Conservation (phyloP, 306 rosid species). For the Fagus crenata region DNA sequence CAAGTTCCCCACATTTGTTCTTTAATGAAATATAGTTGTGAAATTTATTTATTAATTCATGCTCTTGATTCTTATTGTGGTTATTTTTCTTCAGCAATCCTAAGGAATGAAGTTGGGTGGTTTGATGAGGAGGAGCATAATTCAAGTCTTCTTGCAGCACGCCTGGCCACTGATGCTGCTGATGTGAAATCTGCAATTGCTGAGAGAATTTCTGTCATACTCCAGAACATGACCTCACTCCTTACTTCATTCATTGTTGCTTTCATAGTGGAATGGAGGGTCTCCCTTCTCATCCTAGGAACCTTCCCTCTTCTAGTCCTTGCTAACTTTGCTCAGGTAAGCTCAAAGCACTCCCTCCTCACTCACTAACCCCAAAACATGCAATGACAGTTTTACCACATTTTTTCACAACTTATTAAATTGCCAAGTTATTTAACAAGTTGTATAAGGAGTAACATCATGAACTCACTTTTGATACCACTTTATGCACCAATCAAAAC, state of each 20-base stretch:
- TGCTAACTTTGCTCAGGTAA: slow-evolving; percentile 97
- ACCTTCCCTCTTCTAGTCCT: slow-evolving; percentile 95
- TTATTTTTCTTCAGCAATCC: slow-evolving; percentile 50
- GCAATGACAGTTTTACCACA: too few species aligned
- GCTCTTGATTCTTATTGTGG: slow-evolving; percentile 1
- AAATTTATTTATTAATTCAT: neutral
- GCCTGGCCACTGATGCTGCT: slow-evolving; percentile 89
- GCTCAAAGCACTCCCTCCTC: neutral
- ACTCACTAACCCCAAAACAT: too few species aligned
- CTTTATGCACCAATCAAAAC: too few species aligned
- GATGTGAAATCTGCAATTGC: slow-evolving; percentile 98
- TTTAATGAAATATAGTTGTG: neutral
- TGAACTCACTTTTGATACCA: too few species aligned
- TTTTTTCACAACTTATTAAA: too few species aligned
- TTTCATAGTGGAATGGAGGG: slow-evolving; percentile 98
- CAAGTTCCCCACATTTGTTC: neutral
- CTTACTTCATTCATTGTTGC: slow-evolving; percentile 97
- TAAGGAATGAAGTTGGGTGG: slow-evolving; percentile 99
- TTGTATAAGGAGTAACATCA: too few species aligned
- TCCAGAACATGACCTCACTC: slow-evolving; percentile 96
- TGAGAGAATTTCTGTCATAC: slow-evolving; percentile 89
- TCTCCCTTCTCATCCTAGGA: slow-evolving; percentile 83
- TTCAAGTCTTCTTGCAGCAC: slow-evolving; percentile 86
- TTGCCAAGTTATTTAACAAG: too few species aligned
- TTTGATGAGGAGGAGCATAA: slow-evolving; percentile 97